A percentile compares a stretch with the other conserved stretches of the same genome.
These are phyloP conservation scores for Geum urbanum DNA, from an alignment of 306 rosid genomes.

Conservation along the genomic window DNA sequence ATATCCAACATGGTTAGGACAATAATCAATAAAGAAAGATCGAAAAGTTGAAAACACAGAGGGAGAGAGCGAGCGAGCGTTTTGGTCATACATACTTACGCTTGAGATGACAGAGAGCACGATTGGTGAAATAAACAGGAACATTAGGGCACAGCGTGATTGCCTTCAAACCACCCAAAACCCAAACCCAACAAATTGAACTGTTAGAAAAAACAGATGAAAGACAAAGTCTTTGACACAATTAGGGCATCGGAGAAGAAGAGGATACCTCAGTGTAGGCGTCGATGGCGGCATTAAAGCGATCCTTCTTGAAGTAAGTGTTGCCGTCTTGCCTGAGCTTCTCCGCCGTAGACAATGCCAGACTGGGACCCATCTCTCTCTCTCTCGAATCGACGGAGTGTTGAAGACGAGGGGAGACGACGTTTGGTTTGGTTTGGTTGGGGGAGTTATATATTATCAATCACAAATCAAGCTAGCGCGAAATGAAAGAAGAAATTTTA, in stretches of 20 bases:
- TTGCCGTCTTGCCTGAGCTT: conserved; percentile 64
- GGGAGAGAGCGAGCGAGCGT: conserved; percentile 3
- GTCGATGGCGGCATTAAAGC: conserved; percentile 85
- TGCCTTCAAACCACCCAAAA: conserved; percentile 36
- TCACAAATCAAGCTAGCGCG: neutral
- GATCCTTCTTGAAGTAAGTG: conserved; percentile 65
- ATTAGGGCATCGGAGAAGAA: neutral
- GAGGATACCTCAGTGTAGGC: conserved; percentile 84
- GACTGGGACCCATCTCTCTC: conserved; percentile 46
- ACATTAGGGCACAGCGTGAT: conserved; percentile 78
- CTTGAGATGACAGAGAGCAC: conserved; percentile 89
- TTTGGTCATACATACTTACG: conserved; percentile 62
- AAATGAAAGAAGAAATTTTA: neutral
- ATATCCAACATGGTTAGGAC: neutral
- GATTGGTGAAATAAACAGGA: conserved; percentile 78
- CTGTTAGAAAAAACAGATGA: conserved; percentile 6
- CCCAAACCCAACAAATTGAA: neutral
- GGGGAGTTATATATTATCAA: neutral
- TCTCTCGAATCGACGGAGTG: neutral
- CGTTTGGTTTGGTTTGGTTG: neutral
- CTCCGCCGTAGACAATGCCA: conserved; percentile 55
- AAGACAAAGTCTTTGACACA: too few species aligned
- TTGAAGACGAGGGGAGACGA: neutral
- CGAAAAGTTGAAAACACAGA: neutral
- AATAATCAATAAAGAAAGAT: neutral